These are phyloP conservation scores for Pezizomycotina sp. DNA, from an alignment of 2,329 filamentous ascomycete genomes.

Conservation along the genomic window DNA sequence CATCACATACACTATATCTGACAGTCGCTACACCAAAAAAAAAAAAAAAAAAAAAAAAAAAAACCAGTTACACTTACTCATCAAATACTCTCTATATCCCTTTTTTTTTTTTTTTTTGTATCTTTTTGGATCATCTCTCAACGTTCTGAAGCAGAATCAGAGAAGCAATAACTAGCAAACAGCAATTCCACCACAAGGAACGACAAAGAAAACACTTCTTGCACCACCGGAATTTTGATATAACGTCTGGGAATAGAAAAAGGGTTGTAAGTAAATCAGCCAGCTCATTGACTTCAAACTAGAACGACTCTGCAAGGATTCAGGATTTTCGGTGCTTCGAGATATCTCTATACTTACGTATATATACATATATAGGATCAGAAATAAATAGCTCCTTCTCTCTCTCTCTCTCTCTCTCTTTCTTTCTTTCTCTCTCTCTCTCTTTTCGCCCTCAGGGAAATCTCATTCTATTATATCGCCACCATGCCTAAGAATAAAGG, in stretches of 20 bases:
- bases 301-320: too few relatives aligned
- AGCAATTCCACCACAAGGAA: background rate
- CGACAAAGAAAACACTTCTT: background rate
- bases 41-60: slow-evolving; percentile 3
- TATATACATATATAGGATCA: too few relatives aligned
- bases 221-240: background rate
- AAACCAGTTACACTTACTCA: slow-evolving; percentile 3
- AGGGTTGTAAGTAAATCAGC: too few relatives aligned
- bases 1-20: background rate
- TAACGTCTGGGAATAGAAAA: too few relatives aligned
- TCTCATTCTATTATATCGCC: slow-evolving; percentile 13
- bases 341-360: too few relatives aligned
- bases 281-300: too few relatives aligned
- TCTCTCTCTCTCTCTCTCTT: background rate
- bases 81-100: too few relatives aligned
- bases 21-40: background rate
- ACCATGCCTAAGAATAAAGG: slow-evolving; percentile 98
- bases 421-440: background rate
- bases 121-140: too few relatives aligned
- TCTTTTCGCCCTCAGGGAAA: background rate
- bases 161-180: background rate
- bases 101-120: too few relatives aligned
- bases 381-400: background rate
- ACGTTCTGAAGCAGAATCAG: too few relatives aligned
- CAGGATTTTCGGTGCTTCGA: too few relatives aligned